Conservation (phyloP, 179 eudicot genomes). For the Spinacia oleracea region DNA sequence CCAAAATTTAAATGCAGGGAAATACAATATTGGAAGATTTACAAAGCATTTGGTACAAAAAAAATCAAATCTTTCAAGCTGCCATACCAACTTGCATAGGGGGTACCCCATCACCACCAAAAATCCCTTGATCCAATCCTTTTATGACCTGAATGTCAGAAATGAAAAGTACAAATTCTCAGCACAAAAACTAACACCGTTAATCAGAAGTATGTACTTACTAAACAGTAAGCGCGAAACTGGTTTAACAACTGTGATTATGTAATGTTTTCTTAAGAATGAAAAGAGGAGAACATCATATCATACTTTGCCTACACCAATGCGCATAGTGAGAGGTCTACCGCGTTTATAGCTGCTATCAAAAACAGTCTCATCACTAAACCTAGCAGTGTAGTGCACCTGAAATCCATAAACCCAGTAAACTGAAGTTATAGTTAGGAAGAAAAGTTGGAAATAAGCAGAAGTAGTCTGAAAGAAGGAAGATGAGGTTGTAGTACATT, state of each 20-base stretch:
- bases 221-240: neutral
- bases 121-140: conserved; percentile 94
- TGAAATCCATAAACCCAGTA: conserved; percentile 29
- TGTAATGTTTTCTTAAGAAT: neutral
- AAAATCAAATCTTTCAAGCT: neutral
- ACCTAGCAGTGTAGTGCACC: conserved; percentile 92
- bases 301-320: conserved; percentile 82
- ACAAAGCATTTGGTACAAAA: neutral
- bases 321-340: conserved; percentile 84
- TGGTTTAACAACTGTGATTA: neutral
- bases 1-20: too few relatives aligned
- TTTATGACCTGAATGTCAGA: conserved; percentile 63
- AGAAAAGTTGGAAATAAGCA: neutral
- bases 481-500: conserved; percentile 42
- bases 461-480: neutral
- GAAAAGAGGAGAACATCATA: conserved; percentile 2
- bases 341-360: conserved; percentile 95
- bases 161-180: neutral
- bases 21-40: neutral
- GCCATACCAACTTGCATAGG: conserved; percentile 83
- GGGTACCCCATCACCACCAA: conserved; percentile 90
- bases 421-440: neutral
- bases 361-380: conserved; percentile 79
- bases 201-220: neutral
- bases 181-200: neutral